phyloP scores from a whole-genome alignment of 768 basidiomycete species.

The Cyclocybe aegerita region DNA sequence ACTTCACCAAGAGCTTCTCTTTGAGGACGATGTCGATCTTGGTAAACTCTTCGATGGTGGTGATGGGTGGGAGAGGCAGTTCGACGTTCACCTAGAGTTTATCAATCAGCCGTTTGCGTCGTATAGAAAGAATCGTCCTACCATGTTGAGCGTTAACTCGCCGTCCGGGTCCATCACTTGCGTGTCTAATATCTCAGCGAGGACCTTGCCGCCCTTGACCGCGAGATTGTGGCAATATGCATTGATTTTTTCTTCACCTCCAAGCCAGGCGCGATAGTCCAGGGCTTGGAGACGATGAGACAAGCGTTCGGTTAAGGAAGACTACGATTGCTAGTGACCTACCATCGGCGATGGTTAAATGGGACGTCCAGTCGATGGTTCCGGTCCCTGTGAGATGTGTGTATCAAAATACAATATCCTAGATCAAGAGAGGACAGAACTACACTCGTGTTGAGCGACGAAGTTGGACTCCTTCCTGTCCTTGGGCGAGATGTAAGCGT shows the following conservation, averaged over 20 bases:
- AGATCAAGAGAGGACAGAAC: constrained; percentile 3
- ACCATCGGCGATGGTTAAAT: constrained; percentile 57
- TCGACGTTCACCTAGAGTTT: constrained; percentile 37
- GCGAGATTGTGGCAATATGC: constrained; percentile 75
- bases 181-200: constrained; percentile 69
- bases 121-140: constrained; percentile 22
- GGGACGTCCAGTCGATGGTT: constrained; percentile 55
- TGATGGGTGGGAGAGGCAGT: constrained; percentile 32
- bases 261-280: constrained; percentile 75
- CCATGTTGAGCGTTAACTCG: constrained; percentile 76
- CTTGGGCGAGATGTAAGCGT: constrained; percentile 47
- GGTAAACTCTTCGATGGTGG: constrained; percentile 5
- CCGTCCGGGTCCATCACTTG: constrained; percentile 58
- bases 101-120: background rate
- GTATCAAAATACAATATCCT: background rate
- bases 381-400: constrained; percentile 60
- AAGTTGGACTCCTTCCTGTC: constrained; percentile 40
- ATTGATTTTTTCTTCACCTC: constrained; percentile 79
- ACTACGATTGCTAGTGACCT: constrained; percentile 1
- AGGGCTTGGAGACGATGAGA: constrained; percentile 45
- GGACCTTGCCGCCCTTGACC: constrained; percentile 57
- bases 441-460: constrained; percentile 52
- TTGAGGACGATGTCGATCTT: constrained; percentile 23
- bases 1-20: constrained; percentile 28
- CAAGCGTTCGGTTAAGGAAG: background rate